Percentiles rank a stretch among this genome's conserved stretches.
These are phyloP conservation scores for Starmerella stigmatis DNA, from an alignment of 805 yeast genomes.

Conservation along the genomic window DNA sequence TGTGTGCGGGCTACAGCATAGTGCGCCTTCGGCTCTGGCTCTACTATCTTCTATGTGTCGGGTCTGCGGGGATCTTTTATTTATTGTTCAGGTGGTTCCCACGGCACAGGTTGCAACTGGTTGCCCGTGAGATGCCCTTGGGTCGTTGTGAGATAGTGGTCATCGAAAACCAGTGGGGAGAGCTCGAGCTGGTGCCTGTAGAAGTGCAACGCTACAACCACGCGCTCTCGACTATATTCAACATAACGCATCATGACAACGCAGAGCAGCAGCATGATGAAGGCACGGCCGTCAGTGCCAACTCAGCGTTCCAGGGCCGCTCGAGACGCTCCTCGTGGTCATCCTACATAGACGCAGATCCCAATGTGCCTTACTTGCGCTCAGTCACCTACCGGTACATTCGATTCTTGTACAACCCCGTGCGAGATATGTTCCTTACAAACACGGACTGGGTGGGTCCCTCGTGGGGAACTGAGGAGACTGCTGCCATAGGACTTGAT, in stretches of 20 bases:
- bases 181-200: slow-evolving; percentile 52
- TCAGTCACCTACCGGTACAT: slow-evolving; percentile 74
- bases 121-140: slow-evolving; percentile 40
- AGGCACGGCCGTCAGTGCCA: background rate
- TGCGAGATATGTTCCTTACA: slow-evolving; percentile 74
- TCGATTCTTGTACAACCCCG: slow-evolving; percentile 71
- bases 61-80: slow-evolving; percentile 63
- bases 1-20: slow-evolving; percentile 79
- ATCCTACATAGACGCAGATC: slow-evolving; percentile 39
- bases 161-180: slow-evolving; percentile 88
- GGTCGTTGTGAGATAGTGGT: slow-evolving; percentile 88
- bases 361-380: slow-evolving; percentile 58
- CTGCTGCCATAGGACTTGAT: slow-evolving; percentile 52
- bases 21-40: slow-evolving; percentile 37
- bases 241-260: slow-evolving; percentile 19
- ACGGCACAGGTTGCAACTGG: slow-evolving; percentile 44
- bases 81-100: slow-evolving; percentile 81
- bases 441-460: slow-evolving; percentile 80
- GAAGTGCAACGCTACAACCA: slow-evolving; percentile 55
- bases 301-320: background rate
- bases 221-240: slow-evolving; percentile 58
- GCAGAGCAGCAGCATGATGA: background rate
- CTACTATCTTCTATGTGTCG: slow-evolving; percentile 46
- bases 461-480: slow-evolving; percentile 55
- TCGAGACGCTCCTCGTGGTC: slow-evolving; percentile 5